Conservation (phyloP, 2,329 filamentous ascomycete species). For the Drechslera avenae region DNA sequence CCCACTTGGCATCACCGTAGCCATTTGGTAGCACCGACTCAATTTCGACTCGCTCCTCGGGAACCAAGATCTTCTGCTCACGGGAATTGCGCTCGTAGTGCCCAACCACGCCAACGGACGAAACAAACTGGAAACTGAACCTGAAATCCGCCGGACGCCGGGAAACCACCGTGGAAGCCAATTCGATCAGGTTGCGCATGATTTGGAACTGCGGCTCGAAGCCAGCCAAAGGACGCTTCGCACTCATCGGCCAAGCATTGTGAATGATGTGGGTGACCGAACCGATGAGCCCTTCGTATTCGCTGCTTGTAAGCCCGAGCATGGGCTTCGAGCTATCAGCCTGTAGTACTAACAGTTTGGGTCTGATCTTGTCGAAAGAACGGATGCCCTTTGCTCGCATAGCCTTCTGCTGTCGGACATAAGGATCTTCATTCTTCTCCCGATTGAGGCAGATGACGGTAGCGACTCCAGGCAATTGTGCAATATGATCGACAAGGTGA, state of each 20-base stretch:
- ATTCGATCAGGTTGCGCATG: conserved; percentile 57
- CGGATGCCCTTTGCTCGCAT: conserved; percentile 22
- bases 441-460: conserved; percentile 57
- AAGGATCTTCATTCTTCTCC: conserved; percentile 28
- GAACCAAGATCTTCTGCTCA: conserved; percentile 39
- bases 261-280: conserved; percentile 58
- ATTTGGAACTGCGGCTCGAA: conserved; percentile 59
- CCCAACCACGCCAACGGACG: conserved; percentile 50
- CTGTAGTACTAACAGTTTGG: conserved; percentile 55
- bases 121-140: conserved; percentile 49
- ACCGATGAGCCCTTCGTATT: conserved; percentile 47
- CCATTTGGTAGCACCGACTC: conserved; percentile 53
- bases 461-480: conserved; percentile 33
- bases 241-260: conserved; percentile 62
- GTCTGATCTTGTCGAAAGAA: conserved; percentile 7
- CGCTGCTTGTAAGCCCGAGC: conserved; percentile 54
- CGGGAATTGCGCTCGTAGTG: conserved; percentile 28
- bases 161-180: conserved; percentile 45
- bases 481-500: conserved; percentile 42
- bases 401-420: conserved; percentile 44
- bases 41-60: conserved; percentile 51
- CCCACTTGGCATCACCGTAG: conserved; percentile 59
- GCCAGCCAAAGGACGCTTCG: conserved; percentile 55
- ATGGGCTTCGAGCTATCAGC: conserved; percentile 54
- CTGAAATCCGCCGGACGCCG: conserved; percentile 13